A percentile compares a stretch with the other conserved stretches of the same genome.
Conservation (phyloP, 2,329 filamentous ascomycete genomes). For the Microdochium paspali region DNA sequence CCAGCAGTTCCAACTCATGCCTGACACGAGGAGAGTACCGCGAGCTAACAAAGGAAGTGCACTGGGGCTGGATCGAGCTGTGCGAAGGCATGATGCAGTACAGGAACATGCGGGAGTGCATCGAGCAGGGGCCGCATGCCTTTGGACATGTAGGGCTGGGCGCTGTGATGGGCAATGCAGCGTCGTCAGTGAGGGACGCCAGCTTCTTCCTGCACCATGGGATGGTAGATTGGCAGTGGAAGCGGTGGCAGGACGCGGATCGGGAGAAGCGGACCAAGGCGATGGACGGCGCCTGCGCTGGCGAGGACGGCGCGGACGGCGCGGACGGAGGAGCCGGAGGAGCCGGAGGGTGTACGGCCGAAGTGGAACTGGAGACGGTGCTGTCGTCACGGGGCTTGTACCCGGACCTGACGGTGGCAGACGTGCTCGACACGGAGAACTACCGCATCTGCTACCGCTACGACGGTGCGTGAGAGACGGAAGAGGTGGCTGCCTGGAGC, state of each 20-base stretch:
- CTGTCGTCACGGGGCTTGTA: slow-evolving; percentile 15
- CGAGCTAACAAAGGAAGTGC: not conserved
- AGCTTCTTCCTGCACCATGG: not conserved
- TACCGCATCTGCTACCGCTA: slow-evolving; percentile 18
- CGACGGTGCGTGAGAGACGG: slow-evolving; percentile 2
- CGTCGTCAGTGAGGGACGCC: slow-evolving; percentile 16
- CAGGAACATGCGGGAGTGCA: slow-evolving; percentile 4
- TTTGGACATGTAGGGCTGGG: slow-evolving; percentile 22
- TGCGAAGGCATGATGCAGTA: slow-evolving; percentile 5
- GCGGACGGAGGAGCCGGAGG: not conserved
- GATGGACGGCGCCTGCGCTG: no score
- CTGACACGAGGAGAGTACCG: slow-evolving; percentile 13
- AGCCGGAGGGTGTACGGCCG: not conserved
- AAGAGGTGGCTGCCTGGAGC: no score
- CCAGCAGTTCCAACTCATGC: slow-evolving; percentile 17
- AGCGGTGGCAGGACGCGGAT: not conserved
- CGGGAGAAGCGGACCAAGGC: not conserved
- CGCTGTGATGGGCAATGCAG: slow-evolving; percentile 19
- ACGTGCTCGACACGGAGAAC: slow-evolving; percentile 14
- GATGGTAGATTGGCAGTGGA: not conserved
- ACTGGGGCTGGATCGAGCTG: slow-evolving; percentile 5
- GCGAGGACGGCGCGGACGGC: no score
- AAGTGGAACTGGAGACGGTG: slow-evolving; percentile 16
- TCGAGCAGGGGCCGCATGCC: slow-evolving; percentile 17
- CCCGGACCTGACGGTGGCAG: slow-evolving; percentile 16